These are phyloP conservation scores for Pezicula carpinea DNA, from an alignment of 2,329 filamentous ascomycete genomes.

Conservation along the genomic window DNA sequence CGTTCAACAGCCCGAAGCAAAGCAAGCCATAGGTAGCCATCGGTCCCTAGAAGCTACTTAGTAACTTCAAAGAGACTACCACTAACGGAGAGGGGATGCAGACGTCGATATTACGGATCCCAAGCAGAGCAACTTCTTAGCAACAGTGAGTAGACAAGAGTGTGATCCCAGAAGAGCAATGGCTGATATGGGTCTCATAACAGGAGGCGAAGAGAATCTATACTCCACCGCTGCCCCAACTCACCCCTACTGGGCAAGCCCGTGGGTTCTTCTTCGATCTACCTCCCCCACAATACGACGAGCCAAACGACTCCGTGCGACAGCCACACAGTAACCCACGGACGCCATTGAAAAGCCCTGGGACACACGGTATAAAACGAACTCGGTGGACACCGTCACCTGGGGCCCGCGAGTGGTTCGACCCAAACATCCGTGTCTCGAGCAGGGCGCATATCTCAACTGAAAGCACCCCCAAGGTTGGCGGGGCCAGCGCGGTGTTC, in stretches of 20 bases:
- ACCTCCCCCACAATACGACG: conserved; percentile 5
- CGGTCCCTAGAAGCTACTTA: background rate
- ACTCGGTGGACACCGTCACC: background rate
- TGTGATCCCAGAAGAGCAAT: background rate
- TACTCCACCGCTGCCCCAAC: conserved; percentile 24
- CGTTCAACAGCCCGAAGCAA: conserved; percentile 11
- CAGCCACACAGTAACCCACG: background rate
- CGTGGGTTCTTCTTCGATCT: conserved; percentile 25
- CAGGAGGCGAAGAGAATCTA: conserved; percentile 27
- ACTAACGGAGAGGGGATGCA: background rate
- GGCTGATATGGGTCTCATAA: background rate
- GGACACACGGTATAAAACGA: background rate
- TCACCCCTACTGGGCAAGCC: conserved; percentile 9
- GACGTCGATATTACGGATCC: conserved; percentile 1
- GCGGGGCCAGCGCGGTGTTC: conserved; percentile 13
- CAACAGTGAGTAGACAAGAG: conserved; percentile 18
- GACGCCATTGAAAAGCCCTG: background rate
- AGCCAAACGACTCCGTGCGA: background rate
- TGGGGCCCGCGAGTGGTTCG: background rate
- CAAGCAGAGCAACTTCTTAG: conserved; percentile 7
- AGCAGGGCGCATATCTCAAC: background rate
- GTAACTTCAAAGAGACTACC: background rate
- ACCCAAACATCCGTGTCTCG: background rate
- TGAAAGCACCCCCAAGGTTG: background rate
- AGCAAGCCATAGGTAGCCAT: conserved; percentile 14